Percentiles rank a stretch among this genome's conserved stretches.
Evolutionary conservation across 1,139 yeast species (phyloP).

Genomic region (Geotrichum cucujoidarum): DNA sequence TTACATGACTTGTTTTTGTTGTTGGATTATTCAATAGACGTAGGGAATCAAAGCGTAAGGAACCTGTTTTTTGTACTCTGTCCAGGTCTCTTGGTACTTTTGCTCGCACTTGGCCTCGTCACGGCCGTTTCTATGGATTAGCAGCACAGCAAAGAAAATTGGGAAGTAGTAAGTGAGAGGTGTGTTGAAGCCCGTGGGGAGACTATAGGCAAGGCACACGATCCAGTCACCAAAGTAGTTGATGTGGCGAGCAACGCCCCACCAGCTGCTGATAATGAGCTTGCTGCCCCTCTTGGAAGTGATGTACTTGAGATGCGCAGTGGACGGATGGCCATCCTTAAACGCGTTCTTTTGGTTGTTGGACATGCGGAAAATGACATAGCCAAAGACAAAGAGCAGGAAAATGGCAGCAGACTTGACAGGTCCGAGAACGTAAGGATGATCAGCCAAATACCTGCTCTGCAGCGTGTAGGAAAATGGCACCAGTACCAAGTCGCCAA

Average conservation of each 20-base stretch:
- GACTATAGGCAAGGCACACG: conserved; percentile 87
- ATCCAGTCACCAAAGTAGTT: conserved; percentile 96
- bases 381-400: conserved; percentile 53
- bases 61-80: conserved; percentile 67
- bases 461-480: conserved; percentile 90
- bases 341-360: conserved; percentile 82
- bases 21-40: conserved; percentile 48
- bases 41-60: conserved; percentile 91
- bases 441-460: conserved; percentile 69
- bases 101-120: conserved; percentile 87
- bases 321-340: conserved; percentile 67
- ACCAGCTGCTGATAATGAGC: conserved; percentile 88
- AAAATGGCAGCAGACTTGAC: conserved; percentile 39
- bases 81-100: conserved; percentile 86
- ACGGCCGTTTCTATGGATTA: conserved; percentile 82
- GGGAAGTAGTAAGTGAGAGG: conserved; percentile 85
- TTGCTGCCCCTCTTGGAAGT: conserved; percentile 73
- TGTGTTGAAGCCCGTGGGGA: conserved; percentile 79
- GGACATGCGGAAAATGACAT: conserved; percentile 74
- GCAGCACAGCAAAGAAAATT: conserved; percentile 70
- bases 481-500: conserved; percentile 91
- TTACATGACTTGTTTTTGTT: not conserved
- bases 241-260: conserved; percentile 89
- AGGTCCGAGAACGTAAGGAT: conserved; percentile 55
- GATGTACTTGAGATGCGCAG: conserved; percentile 59